Base-by-base conservation (phyloP, 2,329 filamentous ascomycete species). In the Monosporascus sp. region DNA sequence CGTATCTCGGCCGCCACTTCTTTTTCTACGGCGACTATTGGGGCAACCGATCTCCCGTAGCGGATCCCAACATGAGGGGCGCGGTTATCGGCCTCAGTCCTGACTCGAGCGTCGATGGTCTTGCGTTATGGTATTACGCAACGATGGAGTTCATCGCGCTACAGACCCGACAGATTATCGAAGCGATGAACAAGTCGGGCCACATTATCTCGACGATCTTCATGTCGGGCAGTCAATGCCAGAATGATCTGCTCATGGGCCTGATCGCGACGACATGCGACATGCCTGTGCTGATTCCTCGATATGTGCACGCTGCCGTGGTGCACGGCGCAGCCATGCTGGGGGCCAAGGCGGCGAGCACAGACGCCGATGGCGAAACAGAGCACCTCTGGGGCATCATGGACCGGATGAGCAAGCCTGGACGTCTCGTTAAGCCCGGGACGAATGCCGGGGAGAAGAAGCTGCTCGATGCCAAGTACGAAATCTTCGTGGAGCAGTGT, bases 1-100 rank as follows among this genome's bases (percentile, higher is more conserved):
- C 90, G 18, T 95, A 92, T 71, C 79, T 99, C 2, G 91, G 86
- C 14, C 89, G 93, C 8, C 93, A 99, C 72, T 88, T 96, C 75
- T 99, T 99, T 83, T 95, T 99, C 77, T 99, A 99, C 70, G 94
- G 94, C 58, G 94, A 99, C 67, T 80, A 97, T 4, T 97, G 95
- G 81, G 94, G 94, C 56, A 99, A 99, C 75, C 87, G 94, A 41
- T 96, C 91, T 20, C 94, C 94, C 1, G 82, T 99, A 54, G 93
- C 94, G 4, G 92, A 99, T 67, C 80, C 93, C 25, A 88, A 85
- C 73, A 99, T 99, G 94, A 88, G 88, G 60, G 94, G 94, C 25
- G 85, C 89, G 7, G 83, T 96, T 58, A 86, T 97, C 57, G 94
- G 94, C 18, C 77, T 99, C 54, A 89, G 86, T 66, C 89, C 84